These are phyloP conservation scores for Umbelopsis sp. DNA, from an alignment of 192 early-diverging fungal genomes.

Conservation along the genomic window DNA sequence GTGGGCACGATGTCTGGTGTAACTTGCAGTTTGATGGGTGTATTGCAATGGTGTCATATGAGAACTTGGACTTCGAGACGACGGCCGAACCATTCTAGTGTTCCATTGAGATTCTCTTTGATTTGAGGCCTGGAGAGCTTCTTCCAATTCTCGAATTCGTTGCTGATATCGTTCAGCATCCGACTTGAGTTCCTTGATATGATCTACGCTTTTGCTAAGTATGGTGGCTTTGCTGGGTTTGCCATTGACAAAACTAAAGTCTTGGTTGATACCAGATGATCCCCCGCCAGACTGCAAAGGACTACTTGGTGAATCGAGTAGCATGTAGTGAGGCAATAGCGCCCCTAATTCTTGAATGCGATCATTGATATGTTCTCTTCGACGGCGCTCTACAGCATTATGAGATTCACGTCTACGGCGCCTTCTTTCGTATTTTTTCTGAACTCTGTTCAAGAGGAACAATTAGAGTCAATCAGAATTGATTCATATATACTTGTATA, in stretches of 20 bases:
- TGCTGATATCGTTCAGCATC: conserved; percentile 28
- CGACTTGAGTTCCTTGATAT: conserved; percentile 59
- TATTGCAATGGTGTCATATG: background rate
- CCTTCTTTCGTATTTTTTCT: conserved; percentile 72
- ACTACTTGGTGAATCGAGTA: conserved; percentile 24
- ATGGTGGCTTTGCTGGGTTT: conserved; percentile 86
- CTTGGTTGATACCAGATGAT: background rate
- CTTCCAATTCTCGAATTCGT: conserved; percentile 36
- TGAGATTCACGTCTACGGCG: conserved; percentile 92
- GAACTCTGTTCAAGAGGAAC: conserved; percentile 29
- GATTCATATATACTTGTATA: background rate
- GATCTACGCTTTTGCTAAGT: conserved; percentile 89
- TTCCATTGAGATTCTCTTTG: conserved; percentile 11
- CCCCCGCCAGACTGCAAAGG: background rate
- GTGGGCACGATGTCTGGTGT: background rate
- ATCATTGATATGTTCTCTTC: conserved; percentile 98
- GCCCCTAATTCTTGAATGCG: conserved; percentile 89
- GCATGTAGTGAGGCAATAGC: conserved; percentile 80
- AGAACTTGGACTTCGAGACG: background rate
- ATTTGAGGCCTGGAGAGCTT: conserved; percentile 2
- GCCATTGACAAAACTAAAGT: conserved; percentile 6
- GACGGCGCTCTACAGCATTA: conserved; percentile 95
- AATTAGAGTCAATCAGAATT: background rate
- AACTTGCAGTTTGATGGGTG: background rate
- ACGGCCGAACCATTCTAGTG: background rate